Evolutionary conservation across 805 yeast genomes (phyloP), one percentile per base, ranked within the genome.

Genomic region (Candida maesae): DNA sequence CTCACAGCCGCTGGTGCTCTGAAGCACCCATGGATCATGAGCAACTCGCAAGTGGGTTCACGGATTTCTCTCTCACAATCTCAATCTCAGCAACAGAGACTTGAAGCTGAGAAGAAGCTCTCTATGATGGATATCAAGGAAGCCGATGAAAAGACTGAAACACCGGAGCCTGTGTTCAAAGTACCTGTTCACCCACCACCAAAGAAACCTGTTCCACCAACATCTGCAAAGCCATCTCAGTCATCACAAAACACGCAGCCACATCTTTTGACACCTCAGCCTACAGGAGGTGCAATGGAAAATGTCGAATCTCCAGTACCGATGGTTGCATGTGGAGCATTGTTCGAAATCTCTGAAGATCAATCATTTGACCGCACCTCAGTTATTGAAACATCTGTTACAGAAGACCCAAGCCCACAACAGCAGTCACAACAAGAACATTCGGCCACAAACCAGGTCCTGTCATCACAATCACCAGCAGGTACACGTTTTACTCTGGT

Each of bases 1-100:
- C 72, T 85, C 15, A 78, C 82, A 15, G 96, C 98, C 0, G 67
- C 67, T 6, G 77, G 75, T 41, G 97, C 97, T 0, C 67, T 91
- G 34, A 59, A 67, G 15, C 95, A 88, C 58, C 82, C 83, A 4
- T 93, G 99, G 99, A 67, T 91, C n/a, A 9, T 42, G 42, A 39
- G 49, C 33, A 36, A 34, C 14, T 47, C 53, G 14, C 48, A 53
- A 25, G 18, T 45, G 3, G 35, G 42, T 11, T 60, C 68, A 14
- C 70, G 74, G 40, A 67, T 81, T 3, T 79, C 87, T 48, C 62
- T 84, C 38, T 80, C 87, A 5, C 87, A 81, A 55, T 79, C 85
- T 11, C 80, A 81, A 47, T 79, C 85, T 1, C 86, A 81, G 52
- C 87, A 81, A 51, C 74, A 68, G 39, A 49, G 70, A 30, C 42